Percentiles rank a stretch among this genome's conserved stretches.
These are phyloP conservation scores for Candida yuanshanica DNA, from an alignment of 805 yeast species.

Conservation along the genomic window DNA sequence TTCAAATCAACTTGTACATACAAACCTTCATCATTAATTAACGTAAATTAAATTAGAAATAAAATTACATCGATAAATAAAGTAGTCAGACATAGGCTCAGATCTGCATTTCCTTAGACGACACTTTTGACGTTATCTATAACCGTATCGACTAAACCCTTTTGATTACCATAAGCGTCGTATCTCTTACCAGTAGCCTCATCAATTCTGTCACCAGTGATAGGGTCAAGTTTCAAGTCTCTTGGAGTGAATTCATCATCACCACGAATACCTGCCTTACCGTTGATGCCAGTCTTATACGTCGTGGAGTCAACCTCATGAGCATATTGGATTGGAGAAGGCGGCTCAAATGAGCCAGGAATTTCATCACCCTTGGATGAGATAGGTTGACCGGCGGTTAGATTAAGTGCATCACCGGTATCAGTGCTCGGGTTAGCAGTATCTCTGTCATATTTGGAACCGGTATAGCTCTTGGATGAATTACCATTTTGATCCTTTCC, in stretches of 20 bases:
- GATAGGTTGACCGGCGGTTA: neutral
- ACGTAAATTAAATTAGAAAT: neutral
- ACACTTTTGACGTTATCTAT: slow-evolving; percentile 6
- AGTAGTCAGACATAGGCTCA: neutral
- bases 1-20: no score
- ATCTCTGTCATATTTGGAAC: neutral
- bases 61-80: no score
- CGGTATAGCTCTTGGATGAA: neutral
- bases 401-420: no score
- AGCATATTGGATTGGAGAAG: neutral
- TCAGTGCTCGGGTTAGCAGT: neutral
- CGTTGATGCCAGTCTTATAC: neutral
- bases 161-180: neutral
- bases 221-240: neutral
- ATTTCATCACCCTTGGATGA: no score
- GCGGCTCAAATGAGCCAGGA: slow-evolving; percentile 2
- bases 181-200: neutral
- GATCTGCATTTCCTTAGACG: neutral
- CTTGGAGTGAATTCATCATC: neutral
- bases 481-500: neutral
- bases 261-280: neutral
- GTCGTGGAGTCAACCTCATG: neutral
- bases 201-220: neutral
- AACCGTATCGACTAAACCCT: slow-evolving; percentile 6
- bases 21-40: no score